Evolutionary conservation across 495 filamentous ascomycete genomes (phyloP).

Genomic region (Aspergillus hancockii): DNA sequence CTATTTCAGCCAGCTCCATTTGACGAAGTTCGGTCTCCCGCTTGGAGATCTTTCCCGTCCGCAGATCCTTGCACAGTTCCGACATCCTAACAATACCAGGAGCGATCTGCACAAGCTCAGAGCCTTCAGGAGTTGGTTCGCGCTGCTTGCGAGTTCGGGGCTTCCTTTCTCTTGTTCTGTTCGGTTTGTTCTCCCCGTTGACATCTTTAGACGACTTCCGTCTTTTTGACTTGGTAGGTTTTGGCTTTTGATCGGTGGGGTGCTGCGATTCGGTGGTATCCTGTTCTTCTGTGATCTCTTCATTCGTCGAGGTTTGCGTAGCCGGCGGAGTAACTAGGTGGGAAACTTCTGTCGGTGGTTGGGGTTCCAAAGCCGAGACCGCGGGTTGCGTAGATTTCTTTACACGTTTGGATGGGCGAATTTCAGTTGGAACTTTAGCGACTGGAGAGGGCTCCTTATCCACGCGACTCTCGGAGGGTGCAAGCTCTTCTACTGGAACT

Average conservation of each 20-base stretch:
- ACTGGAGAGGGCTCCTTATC: not conserved
- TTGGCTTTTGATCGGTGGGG: slow-evolving; percentile 11
- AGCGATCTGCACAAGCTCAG: slow-evolving; percentile 71
- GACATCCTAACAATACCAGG: slow-evolving; percentile 74
- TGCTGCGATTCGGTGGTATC: slow-evolving; percentile 20
- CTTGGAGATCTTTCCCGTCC: slow-evolving; percentile 79
- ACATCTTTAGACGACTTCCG: slow-evolving; percentile 29
- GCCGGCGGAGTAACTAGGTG: slow-evolving; percentile 23
- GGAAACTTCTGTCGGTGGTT: not conserved
- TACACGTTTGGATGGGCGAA: slow-evolving; percentile 27
- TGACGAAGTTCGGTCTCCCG: slow-evolving; percentile 59
- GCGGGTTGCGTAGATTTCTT: slow-evolving; percentile 14
- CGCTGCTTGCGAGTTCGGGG: slow-evolving; percentile 43
- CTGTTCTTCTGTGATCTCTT: slow-evolving; percentile 20
- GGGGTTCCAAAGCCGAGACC: not conserved
- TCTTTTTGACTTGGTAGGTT: slow-evolving; percentile 24
- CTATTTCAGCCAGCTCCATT: slow-evolving; percentile 53
- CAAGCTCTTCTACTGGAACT: slow-evolving; percentile 7
- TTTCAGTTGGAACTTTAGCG: slow-evolving; percentile 7
- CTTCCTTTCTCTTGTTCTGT: slow-evolving; percentile 31
- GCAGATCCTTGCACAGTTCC: slow-evolving; percentile 74
- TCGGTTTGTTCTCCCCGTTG: slow-evolving; percentile 23
- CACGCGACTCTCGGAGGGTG: slow-evolving; percentile 4
- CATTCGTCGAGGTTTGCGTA: slow-evolving; percentile 24
- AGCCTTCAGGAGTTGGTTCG: slow-evolving; percentile 72